These are phyloP conservation scores for Ceraceosorus bombacis DNA, from an alignment of 1,284 basidiomycete species.

Conservation along the genomic window DNA sequence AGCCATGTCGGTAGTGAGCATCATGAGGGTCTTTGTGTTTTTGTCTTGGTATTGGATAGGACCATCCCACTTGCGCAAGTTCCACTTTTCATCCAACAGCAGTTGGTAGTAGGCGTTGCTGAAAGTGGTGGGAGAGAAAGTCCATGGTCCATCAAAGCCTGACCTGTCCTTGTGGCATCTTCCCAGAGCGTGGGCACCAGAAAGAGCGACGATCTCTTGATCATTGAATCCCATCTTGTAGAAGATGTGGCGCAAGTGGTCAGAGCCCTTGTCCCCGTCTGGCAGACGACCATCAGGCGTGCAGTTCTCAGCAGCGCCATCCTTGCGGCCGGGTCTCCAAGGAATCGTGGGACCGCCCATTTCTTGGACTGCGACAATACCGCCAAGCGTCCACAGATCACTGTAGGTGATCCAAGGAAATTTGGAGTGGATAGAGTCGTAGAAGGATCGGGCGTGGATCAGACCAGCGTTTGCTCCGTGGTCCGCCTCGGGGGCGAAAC, in stretches of 20 bases:
- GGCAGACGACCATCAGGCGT: constrained; percentile 93
- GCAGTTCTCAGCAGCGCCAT: constrained; percentile 44
- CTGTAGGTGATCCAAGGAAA: constrained; percentile 45
- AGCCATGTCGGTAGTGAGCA: constrained; percentile 51
- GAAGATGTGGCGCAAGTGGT: constrained; percentile 69
- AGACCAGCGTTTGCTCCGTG: constrained; percentile 86
- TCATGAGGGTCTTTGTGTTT: constrained; percentile 80
- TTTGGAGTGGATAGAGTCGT: constrained; percentile 74
- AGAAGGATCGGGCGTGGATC: constrained; percentile 68
- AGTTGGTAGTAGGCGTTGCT: constrained; percentile 59
- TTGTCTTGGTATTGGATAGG: constrained; percentile 92
- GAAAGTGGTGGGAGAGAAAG: constrained; percentile 62
- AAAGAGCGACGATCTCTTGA: constrained; percentile 72
- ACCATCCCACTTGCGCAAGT: constrained; percentile 65
- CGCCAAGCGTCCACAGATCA: constrained; percentile 50
- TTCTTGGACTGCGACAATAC: constrained; percentile 62
- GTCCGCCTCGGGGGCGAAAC: constrained; percentile 52
- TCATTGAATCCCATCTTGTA: constrained; percentile 65
- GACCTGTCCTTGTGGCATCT: constrained; percentile 68
- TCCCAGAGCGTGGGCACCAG: constrained; percentile 87
- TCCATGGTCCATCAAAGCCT: constrained; percentile 47
- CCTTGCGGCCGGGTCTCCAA: constrained; percentile 51
- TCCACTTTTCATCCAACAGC: constrained; percentile 53
- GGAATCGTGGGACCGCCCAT: constrained; percentile 46
- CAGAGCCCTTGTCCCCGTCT: constrained; percentile 72